Evolutionary conservation across 2,329 filamentous ascomycete genomes (phyloP), one percentile per base, ranked within the genome.

Genomic region (Aspergillus ochraceus): DNA sequence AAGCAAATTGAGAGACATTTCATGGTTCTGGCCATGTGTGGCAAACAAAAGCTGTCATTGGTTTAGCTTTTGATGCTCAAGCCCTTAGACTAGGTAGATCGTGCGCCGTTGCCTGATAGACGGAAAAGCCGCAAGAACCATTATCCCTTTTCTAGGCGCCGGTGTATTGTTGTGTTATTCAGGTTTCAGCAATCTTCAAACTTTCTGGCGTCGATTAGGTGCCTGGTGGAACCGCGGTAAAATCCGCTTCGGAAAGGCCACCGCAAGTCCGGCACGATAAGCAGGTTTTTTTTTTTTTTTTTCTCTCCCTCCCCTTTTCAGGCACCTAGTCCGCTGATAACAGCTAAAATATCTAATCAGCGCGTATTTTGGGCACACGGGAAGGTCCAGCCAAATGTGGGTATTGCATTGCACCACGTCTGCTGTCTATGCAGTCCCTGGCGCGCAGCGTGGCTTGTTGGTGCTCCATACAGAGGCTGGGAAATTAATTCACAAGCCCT

Each of bases 101-200:
- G 17, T 55, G 19, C 39, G 29, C 9, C 36, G 47, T 22, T 51
- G 20, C 11, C 30, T 45, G 54, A 57, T 53, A 50, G 19, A 45
- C 4, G 47, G 54, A 52, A 46, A 29, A 36, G n/a, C 53, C 47
- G 52, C 56, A 49, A 57, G 50, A 59, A 30, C 19, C 30, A 59
- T 56, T 57, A 57, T 61, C 54, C 53, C 36, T 53, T 36, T 52
- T 59, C 32, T 45, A 55, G 53, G 45, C 53, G 32, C 54, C 57
- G 60, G 60, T 57, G 58, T 55, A 59, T 45, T 24, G 49, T 52
- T n/a, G 9, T 26, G 24, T 17, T 12, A 20, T 30, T 19, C 49
- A 29, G 49, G 46, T 54, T 39, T 46, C 20, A 29, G 19, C 8
- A 20, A 20, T 26, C 42, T 45, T 54, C 42, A 19, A 26, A 42